These are phyloP conservation scores for Apophysomyces ossiformis DNA, from an alignment of 371 early-diverging fungal genomes.

Conservation along the genomic window DNA sequence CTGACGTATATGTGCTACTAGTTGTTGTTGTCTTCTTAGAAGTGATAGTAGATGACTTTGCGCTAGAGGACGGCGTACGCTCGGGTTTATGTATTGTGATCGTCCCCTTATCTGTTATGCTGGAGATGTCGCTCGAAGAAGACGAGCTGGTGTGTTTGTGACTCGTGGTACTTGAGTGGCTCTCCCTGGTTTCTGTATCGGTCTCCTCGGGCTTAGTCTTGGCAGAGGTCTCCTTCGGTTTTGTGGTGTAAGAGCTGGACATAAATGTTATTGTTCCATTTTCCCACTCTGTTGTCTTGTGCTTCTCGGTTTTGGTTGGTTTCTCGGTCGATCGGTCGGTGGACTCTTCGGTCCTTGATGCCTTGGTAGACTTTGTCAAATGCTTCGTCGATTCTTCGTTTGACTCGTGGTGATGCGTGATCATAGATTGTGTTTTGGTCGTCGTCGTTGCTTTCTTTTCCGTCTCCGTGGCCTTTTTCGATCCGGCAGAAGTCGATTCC, in stretches of 20 bases:
- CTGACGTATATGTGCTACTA: too few relatives aligned
- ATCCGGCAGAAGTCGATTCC: not conserved
- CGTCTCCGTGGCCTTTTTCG: conserved; percentile 7
- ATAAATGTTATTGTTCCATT: not conserved
- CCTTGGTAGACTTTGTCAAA: not conserved
- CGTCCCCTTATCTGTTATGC: too few relatives aligned
- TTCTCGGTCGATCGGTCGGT: not conserved
- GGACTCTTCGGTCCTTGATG: not conserved
- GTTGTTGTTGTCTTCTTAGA: conserved; percentile 7
- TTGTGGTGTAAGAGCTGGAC: not conserved
- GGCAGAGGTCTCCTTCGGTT: not conserved
- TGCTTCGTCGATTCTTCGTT: too few relatives aligned
- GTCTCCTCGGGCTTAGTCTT: not conserved
- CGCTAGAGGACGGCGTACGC: not conserved
- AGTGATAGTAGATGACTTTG: not conserved
- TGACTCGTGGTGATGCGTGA: too few relatives aligned
- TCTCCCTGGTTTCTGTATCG: too few relatives aligned
- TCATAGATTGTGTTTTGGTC: not conserved
- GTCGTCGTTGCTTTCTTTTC: not conserved
- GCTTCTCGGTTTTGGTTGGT: conserved; percentile 1
- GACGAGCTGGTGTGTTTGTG: too few relatives aligned
- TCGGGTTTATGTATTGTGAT: not conserved
- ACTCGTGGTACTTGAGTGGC: too few relatives aligned
- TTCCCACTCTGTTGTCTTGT: not conserved
- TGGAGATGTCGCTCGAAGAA: too few relatives aligned